phyloP scores from a whole-genome alignment of 345 rosid species.

The Aquilaria yunnanensis region DNA sequence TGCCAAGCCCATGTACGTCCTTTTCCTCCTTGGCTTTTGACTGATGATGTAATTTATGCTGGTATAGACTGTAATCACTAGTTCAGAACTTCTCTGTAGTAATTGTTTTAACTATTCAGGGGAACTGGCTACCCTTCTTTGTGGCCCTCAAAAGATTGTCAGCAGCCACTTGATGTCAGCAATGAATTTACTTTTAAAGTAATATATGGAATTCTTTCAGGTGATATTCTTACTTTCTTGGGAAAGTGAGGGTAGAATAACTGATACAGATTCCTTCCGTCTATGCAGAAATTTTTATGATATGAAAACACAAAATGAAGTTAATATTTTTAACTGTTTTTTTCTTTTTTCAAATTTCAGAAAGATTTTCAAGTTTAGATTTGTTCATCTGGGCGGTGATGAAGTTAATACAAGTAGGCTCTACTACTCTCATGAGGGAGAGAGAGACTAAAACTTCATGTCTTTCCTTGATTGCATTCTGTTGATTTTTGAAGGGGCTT shows the following conservation, averaged over 20 bases:
- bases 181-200: constrained; percentile 58
- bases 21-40: no score
- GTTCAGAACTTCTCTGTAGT: neutral
- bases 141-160: constrained; percentile 73
- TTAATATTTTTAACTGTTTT: neutral
- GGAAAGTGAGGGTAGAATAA: neutral
- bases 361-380: constrained; percentile 66
- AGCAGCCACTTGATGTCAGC: constrained; percentile 71
- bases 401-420: constrained; percentile 67
- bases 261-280: neutral
- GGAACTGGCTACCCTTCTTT: constrained; percentile 62
- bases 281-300: neutral
- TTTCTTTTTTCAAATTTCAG: constrained; percentile 32
- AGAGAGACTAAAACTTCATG: neutral
- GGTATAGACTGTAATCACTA: no score
- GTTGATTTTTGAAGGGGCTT: no score
- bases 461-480: no score
- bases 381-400: constrained; percentile 81
- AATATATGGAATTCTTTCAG: constrained; percentile 75
- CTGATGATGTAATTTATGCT: no score
- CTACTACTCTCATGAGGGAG: neutral
- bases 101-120: constrained; percentile 26
- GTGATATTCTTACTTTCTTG: constrained; percentile 19
- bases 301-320: neutral
- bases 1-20: no score